These are phyloP conservation scores for Russula foetens DNA, from an alignment of 768 basidiomycete species.

Conservation along the genomic window DNA sequence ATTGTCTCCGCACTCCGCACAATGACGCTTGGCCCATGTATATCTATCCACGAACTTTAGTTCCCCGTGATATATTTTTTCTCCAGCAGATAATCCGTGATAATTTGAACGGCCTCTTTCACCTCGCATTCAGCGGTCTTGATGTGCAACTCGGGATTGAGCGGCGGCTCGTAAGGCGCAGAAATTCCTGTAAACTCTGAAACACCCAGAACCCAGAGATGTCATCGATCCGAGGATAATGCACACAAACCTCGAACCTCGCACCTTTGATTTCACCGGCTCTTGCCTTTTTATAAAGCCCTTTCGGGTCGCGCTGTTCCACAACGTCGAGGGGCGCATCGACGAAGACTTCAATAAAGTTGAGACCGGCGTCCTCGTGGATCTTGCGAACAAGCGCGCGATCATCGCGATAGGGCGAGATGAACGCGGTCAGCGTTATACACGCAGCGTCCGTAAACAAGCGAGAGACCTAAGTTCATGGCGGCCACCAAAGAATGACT, in stretches of 20 bases:
- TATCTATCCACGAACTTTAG: slow-evolving; percentile 4
- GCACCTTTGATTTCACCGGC: slow-evolving; percentile 92
- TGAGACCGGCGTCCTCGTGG: slow-evolving; percentile 62
- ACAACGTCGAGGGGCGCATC: slow-evolving; percentile 87
- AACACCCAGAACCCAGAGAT: background rate
- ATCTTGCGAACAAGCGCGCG: slow-evolving; percentile 74
- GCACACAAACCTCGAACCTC: slow-evolving; percentile 10
- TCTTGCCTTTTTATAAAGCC: slow-evolving; percentile 93
- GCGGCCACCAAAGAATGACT: slow-evolving; percentile 3
- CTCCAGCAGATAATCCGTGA: slow-evolving; percentile 68
- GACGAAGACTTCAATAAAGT: slow-evolving; percentile 91
- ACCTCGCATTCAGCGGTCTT: slow-evolving; percentile 78
- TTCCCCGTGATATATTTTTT: slow-evolving; percentile 36
- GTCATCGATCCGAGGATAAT: background rate
- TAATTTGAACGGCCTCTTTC: slow-evolving; percentile 64
- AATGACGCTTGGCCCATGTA: background rate
- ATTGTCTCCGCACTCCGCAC: background rate
- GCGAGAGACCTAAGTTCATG: slow-evolving; percentile 70
- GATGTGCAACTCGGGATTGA: slow-evolving; percentile 83
- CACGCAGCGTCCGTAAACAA: slow-evolving; percentile 86
- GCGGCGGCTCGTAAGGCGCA: slow-evolving; percentile 91
- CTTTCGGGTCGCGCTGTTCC: slow-evolving; percentile 93
- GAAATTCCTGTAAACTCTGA: slow-evolving; percentile 97
- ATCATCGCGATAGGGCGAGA: slow-evolving; percentile 93
- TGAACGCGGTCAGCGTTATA: slow-evolving; percentile 90